Conservation (phyloP, 73 alveolate genomes). For the Tetrahymena elliotti region DNA sequence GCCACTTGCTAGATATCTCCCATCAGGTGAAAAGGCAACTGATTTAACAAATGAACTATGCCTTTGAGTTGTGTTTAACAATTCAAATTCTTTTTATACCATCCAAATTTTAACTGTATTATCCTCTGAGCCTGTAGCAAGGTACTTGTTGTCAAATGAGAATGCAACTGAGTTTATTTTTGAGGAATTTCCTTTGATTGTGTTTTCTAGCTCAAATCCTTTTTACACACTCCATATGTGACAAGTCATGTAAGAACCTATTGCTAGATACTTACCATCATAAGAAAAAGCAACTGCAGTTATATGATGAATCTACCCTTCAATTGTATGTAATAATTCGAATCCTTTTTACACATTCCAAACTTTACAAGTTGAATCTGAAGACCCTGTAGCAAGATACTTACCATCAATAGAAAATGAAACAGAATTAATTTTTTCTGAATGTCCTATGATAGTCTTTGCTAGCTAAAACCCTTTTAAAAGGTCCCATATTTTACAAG, state of each 20-base stretch:
- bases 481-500: neutral
- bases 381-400: neutral
- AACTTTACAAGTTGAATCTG: neutral
- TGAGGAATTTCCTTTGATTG: neutral
- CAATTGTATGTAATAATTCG: neutral
- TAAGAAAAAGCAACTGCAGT: neutral
- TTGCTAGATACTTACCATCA: neutral
- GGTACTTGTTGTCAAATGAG: neutral
- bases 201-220: neutral
- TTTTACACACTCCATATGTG: neutral
- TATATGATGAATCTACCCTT: neutral
- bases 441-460: neutral
- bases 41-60: neutral
- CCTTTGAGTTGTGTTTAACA: neutral
- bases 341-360: neutral
- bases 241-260: neutral
- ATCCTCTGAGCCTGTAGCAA: neutral
- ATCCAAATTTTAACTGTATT: neutral
- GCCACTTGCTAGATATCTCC: neutral
- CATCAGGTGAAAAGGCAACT: neutral
- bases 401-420: neutral
- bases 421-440: neutral
- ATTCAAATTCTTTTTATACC: neutral
- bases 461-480: neutral
- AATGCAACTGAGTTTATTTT: neutral